Percentiles rank a stretch among this genome's conserved stretches.
These are phyloP conservation scores for Aspergillus quadrilineatus DNA, from an alignment of 2,329 filamentous ascomycete species.

Conservation along the genomic window DNA sequence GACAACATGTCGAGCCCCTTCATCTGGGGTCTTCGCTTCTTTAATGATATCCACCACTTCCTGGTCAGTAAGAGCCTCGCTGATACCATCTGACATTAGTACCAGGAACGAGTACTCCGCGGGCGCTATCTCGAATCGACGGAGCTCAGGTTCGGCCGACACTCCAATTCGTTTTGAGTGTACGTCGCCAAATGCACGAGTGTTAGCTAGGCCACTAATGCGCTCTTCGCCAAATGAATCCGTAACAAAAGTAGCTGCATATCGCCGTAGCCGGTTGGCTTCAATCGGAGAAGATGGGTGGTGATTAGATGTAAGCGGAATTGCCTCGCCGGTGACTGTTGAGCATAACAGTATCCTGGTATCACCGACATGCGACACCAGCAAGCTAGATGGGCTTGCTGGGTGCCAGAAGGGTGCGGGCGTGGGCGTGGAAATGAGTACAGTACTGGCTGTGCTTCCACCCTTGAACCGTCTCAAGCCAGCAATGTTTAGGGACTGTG, in stretches of 20 bases:
- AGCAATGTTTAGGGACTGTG: slow-evolving; percentile 58
- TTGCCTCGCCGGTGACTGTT: slow-evolving; percentile 74
- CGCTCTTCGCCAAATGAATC: slow-evolving; percentile 98
- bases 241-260: slow-evolving; percentile 81
- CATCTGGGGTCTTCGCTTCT: slow-evolving; percentile 85
- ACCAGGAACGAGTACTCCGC: slow-evolving; percentile 89
- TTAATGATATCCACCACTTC: slow-evolving; percentile 96
- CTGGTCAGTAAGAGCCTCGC: slow-evolving; percentile 81
- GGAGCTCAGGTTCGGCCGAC: slow-evolving; percentile 87
- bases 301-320: slow-evolving; percentile 85
- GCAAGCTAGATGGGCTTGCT: slow-evolving; percentile 73
- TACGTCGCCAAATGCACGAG: slow-evolving; percentile 90
- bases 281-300: slow-evolving; percentile 87
- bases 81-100: slow-evolving; percentile 84
- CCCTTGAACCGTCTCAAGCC: slow-evolving; percentile 80
- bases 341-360: slow-evolving; percentile 88
- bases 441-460: slow-evolving; percentile 87
- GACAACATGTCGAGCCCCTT: slow-evolving; percentile 76
- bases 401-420: slow-evolving; percentile 96
- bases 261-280: slow-evolving; percentile 77
- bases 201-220: slow-evolving; percentile 90
- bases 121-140: slow-evolving; percentile 72
- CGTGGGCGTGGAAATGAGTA: slow-evolving; percentile 86
- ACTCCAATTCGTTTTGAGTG: slow-evolving; percentile 88
- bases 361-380: slow-evolving; percentile 90